phyloP scores from a whole-genome alignment of 495 filamentous ascomycete species.

The Platismatia glauca region DNA sequence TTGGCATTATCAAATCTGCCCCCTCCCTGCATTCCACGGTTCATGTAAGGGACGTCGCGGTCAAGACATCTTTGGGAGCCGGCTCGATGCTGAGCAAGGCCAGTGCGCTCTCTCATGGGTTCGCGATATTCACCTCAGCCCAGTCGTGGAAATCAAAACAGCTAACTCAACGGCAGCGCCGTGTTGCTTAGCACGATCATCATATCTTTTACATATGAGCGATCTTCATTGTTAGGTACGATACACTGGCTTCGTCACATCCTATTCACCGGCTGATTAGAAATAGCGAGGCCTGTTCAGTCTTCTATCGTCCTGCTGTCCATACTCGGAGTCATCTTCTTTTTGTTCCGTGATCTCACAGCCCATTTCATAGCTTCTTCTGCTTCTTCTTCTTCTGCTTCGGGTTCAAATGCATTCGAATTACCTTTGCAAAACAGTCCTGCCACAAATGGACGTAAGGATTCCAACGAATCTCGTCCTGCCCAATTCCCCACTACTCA shows the following conservation, averaged over 20 bases:
- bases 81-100: constrained; percentile 18
- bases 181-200: constrained; percentile 9
- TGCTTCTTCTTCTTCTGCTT: neutral
- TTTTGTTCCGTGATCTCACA: constrained; percentile 23
- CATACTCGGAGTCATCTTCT: constrained; percentile 29
- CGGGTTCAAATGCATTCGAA: neutral
- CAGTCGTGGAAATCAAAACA: neutral
- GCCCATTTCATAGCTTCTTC: neutral
- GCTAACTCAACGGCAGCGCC: constrained; percentile 12
- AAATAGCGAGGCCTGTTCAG: constrained; percentile 36
- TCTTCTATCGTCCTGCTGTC: constrained; percentile 34
- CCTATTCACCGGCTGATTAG: constrained; percentile 5
- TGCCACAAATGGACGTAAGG: neutral
- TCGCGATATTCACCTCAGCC: neutral
- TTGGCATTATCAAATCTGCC: neutral
- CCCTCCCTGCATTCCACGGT: neutral
- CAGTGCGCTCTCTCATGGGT: constrained; percentile 17
- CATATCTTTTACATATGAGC: constrained; percentile 13
- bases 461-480: neutral
- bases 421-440: constrained; percentile 2
- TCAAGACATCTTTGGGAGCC: neutral
- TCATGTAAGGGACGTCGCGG: constrained; percentile 9
- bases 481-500: neutral
- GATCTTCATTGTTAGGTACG: constrained; percentile 18
- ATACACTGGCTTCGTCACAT: neutral